phyloP scores from a whole-genome alignment of 2,329 filamentous ascomycete genomes.

The Aspergillus fijiensis region DNA sequence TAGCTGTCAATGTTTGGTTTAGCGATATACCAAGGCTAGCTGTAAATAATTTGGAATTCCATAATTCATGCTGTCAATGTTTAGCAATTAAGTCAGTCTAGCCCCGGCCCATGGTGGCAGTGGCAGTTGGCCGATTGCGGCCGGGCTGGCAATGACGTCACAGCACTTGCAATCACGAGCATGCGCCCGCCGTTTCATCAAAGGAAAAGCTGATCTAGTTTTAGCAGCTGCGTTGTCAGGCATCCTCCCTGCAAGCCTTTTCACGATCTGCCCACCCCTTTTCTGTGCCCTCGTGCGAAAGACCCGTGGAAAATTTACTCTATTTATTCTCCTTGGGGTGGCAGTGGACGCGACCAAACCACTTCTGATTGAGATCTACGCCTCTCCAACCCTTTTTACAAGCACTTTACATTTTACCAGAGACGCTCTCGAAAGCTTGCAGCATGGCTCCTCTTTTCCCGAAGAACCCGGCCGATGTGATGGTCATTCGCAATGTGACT shows the following conservation, averaged over 20 bases:
- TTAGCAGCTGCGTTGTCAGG: not conserved
- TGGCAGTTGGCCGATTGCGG: not conserved
- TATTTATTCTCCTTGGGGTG: not conserved
- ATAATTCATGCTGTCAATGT: not conserved
- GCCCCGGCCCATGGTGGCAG: not conserved
- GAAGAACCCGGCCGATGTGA: slow-evolving; percentile 72
- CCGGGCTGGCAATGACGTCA: not conserved
- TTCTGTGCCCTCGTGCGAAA: not conserved
- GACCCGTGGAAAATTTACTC: not conserved
- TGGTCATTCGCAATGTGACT: slow-evolving; percentile 85
- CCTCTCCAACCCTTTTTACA: not conserved
- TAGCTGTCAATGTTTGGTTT: too few species aligned
- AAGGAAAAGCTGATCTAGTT: not conserved
- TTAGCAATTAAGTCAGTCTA: not conserved
- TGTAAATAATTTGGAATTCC: too few species aligned
- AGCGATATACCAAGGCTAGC: too few species aligned
- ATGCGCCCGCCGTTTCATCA: not conserved
- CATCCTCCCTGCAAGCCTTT: not conserved
- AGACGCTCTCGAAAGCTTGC: not conserved
- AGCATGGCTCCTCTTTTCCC: slow-evolving; percentile 56
- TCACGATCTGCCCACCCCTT: not conserved
- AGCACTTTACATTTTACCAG: not conserved
- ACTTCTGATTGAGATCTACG: not conserved
- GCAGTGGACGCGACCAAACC: not conserved
- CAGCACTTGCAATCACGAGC: not conserved